Conservation (phyloP, 2,329 filamentous ascomycete genomes). For the Pseudonectria foliicola region DNA sequence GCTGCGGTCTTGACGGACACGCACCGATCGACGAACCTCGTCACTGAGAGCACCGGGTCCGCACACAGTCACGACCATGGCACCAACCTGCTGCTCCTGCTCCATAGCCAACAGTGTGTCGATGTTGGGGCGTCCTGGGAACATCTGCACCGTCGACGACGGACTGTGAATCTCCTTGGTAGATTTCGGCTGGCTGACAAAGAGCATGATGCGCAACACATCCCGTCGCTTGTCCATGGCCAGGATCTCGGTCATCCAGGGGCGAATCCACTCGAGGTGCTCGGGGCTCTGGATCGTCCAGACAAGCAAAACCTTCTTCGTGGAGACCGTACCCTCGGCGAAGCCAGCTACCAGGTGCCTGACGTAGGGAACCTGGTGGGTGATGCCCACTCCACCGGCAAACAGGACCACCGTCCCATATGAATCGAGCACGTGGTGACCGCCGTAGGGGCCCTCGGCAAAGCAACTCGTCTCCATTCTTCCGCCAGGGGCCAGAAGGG, state of each 20-base stretch:
- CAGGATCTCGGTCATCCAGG: conserved; percentile 77
- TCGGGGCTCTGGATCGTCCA: conserved; percentile 77
- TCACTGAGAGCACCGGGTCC: conserved; percentile 68
- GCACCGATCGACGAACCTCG: conserved; percentile 62
- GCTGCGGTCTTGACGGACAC: conserved; percentile 55
- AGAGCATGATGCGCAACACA: conserved; percentile 68
- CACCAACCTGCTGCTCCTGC: conserved; percentile 66
- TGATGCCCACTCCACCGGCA: conserved; percentile 74
- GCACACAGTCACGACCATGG: conserved; percentile 68
- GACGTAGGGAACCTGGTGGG: conserved; percentile 70
- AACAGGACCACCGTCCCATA: conserved; percentile 76
- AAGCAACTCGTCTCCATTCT: conserved; percentile 57
- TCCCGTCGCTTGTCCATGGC: conserved; percentile 69
- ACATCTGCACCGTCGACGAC: conserved; percentile 74
- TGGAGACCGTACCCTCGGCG: conserved; percentile 61
- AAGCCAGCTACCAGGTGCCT: conserved; percentile 64
- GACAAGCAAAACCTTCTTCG: conserved; percentile 64
- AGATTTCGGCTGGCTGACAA: conserved; percentile 66
- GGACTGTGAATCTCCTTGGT: conserved; percentile 78
- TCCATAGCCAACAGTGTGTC: conserved; percentile 65
- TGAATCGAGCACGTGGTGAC: conserved; percentile 61
- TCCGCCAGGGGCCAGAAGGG: conserved; percentile 52
- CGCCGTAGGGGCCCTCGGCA: conserved; percentile 73
- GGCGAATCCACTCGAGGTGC: conserved; percentile 75
- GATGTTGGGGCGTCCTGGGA: conserved; percentile 70